phyloP scores from a whole-genome alignment of 2,329 filamentous ascomycete species.

The Botrytis galanthina region DNA sequence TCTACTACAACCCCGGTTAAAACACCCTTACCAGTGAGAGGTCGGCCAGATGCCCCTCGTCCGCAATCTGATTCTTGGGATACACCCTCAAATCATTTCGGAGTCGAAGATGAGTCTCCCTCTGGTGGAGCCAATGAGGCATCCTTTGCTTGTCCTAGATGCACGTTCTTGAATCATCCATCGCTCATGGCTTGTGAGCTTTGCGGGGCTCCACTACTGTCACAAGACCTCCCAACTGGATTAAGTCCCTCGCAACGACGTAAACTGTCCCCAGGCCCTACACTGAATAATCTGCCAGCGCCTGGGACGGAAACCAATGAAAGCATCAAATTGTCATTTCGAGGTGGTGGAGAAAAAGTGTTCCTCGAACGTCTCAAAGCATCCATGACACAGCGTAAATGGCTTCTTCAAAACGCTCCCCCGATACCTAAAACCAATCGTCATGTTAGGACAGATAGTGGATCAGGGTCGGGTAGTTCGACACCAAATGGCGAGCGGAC shows the following conservation, averaged over 20 bases:
- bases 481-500: constrained; percentile 40
- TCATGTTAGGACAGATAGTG: constrained; percentile 41
- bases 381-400: constrained; percentile 89
- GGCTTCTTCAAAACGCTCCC: constrained; percentile 86
- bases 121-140: constrained; percentile 38
- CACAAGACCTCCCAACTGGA: constrained; percentile 47
- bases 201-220: constrained; percentile 73
- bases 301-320: constrained; percentile 59
- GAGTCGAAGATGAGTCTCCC: neutral
- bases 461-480: constrained; percentile 35
- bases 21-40: constrained; percentile 36
- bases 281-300: constrained; percentile 44
- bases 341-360: constrained; percentile 81
- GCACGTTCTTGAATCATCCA: constrained; percentile 91
- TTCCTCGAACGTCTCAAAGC: constrained; percentile 88
- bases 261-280: constrained; percentile 76
- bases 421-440: constrained; percentile 68
- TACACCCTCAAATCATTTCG: constrained; percentile 15
- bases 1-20: constrained; percentile 32
- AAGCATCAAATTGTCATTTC: constrained; percentile 87
- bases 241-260: constrained; percentile 48
- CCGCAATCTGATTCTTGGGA: constrained; percentile 31
- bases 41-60: constrained; percentile 27
- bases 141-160: constrained; percentile 72
- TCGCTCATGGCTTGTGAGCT: constrained; percentile 86